phyloP scores from a whole-genome alignment of 208 protist genomes.

The Leptomonas pyrrhocoris region DNA sequence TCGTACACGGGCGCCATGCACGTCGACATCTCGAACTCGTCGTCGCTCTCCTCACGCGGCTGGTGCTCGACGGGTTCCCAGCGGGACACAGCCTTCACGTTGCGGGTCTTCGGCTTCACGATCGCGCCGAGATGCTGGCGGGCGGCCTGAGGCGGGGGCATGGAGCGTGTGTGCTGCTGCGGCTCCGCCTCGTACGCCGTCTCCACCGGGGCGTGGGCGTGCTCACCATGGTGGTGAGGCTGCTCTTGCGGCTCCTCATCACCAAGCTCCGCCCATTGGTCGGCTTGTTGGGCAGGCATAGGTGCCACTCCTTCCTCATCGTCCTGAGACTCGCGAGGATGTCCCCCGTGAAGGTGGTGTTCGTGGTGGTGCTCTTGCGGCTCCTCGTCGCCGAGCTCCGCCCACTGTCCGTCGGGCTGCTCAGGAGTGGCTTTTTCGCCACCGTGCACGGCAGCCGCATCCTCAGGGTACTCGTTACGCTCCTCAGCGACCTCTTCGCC shows the following conservation, averaged over 20 bases:
- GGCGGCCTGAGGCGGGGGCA: conserved; percentile 7
- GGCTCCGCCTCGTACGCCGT: conserved; percentile 4
- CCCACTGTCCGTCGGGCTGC: no score
- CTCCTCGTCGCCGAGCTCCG: background rate
- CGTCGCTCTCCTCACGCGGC: conserved; percentile 54
- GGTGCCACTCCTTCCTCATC: background rate
- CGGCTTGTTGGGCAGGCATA: background rate
- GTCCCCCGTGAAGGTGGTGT: background rate
- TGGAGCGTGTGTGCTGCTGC: background rate
- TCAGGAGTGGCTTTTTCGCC: no score
- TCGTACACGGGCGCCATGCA: conserved; percentile 21
- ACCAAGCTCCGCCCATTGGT: conserved; percentile 2
- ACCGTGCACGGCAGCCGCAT: no score
- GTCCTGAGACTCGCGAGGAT: background rate
- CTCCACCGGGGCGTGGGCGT: background rate
- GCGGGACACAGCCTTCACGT: conserved; percentile 39
- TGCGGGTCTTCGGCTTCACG: conserved; percentile 43
- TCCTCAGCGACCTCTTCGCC: no score
- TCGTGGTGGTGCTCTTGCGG: background rate
- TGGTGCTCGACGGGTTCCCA: conserved; percentile 69
- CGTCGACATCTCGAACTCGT: conserved; percentile 74
- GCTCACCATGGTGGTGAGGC: background rate
- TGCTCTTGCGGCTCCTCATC: conserved; percentile 1
- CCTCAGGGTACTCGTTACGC: conserved; percentile 13
- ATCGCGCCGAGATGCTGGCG: background rate